Conservation (phyloP, 179 eudicot genomes). For the Dionaea muscipula region DNA sequence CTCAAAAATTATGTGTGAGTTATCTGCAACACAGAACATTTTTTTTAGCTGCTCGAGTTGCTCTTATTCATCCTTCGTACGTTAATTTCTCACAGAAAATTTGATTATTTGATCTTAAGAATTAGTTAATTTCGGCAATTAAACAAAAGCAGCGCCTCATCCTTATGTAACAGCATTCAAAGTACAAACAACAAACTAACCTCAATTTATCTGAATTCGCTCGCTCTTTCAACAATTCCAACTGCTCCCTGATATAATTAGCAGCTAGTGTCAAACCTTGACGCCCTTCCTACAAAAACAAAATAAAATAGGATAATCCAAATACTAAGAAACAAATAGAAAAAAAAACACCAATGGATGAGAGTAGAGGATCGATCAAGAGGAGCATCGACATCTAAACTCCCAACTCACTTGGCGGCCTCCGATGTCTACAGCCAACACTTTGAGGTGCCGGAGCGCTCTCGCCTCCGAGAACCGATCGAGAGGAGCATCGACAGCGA, state of each 20-base stretch:
- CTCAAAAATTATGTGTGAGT: no score
- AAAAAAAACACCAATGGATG: neutral
- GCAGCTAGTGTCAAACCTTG: conserved; percentile 76
- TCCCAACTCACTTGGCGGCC: conserved; percentile 58
- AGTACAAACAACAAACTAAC: conserved; percentile 24
- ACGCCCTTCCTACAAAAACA: conserved; percentile 59
- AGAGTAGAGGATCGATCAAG: neutral
- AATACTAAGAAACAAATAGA: neutral
- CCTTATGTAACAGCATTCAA: no score
- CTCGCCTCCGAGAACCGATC: conserved; percentile 69
- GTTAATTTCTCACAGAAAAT: no score
- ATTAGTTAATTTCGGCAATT: no score
- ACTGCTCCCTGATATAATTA: conserved; percentile 51
- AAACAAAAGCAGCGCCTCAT: no score
- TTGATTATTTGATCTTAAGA: no score
- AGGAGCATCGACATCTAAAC: neutral
- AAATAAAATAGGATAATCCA: neutral
- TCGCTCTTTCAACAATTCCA: conserved; percentile 44
- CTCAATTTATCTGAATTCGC: conserved; percentile 51
- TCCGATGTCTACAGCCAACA: conserved; percentile 49
- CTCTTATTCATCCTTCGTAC: no score
- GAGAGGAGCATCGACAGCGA: conserved; percentile 52
- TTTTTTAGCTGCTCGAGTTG: no score
- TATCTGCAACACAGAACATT: no score
- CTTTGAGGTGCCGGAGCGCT: conserved; percentile 64